These are phyloP conservation scores for Calocybe gangraenosa DNA, from an alignment of 768 basidiomycete genomes.

Conservation along the genomic window DNA sequence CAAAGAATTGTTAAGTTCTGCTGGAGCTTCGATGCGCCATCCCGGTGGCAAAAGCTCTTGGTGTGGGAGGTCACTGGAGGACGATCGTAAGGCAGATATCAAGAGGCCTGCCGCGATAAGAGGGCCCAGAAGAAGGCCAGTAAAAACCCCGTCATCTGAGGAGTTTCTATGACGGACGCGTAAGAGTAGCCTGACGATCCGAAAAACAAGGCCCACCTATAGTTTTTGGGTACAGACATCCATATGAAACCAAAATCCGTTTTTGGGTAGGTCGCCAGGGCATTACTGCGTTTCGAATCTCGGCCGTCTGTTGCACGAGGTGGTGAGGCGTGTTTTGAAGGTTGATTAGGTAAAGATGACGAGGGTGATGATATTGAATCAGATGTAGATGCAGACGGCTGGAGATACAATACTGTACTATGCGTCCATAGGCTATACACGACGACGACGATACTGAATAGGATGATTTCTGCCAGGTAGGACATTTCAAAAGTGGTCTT, in stretches of 20 bases:
- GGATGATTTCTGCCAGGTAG: constrained; percentile 48
- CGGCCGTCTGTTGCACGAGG: constrained; percentile 33
- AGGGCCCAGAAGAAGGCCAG: constrained; percentile 80
- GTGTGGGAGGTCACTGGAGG: constrained; percentile 23
- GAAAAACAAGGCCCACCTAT: constrained; percentile 42
- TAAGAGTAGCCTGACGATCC: constrained; percentile 7
- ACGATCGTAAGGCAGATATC: constrained; percentile 40
- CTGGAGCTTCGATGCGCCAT: constrained; percentile 81
- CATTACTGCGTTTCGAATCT: constrained; percentile 36
- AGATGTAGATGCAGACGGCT: constrained; percentile 16
- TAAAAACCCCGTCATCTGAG: constrained; percentile 81
- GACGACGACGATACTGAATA: constrained; percentile 49
- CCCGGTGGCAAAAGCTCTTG: constrained; percentile 40
- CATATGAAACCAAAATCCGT: constrained; percentile 69
- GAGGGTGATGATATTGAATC: constrained; percentile 16
- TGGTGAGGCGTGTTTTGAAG: constrained; percentile 25
- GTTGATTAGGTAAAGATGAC: constrained; percentile 7
- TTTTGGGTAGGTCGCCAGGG: constrained; percentile 30
- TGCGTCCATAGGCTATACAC: constrained; percentile 64
- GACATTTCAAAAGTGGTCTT: constrained; percentile 7
- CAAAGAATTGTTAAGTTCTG: constrained; percentile 41
- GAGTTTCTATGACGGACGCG: constrained; percentile 49
- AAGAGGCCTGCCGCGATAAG: constrained; percentile 71
- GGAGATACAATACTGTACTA: constrained; percentile 32
- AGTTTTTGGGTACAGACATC: constrained; percentile 91